phyloP scores from a whole-genome alignment of 192 early-diverging fungal genomes.

The Coemansia sp. region DNA sequence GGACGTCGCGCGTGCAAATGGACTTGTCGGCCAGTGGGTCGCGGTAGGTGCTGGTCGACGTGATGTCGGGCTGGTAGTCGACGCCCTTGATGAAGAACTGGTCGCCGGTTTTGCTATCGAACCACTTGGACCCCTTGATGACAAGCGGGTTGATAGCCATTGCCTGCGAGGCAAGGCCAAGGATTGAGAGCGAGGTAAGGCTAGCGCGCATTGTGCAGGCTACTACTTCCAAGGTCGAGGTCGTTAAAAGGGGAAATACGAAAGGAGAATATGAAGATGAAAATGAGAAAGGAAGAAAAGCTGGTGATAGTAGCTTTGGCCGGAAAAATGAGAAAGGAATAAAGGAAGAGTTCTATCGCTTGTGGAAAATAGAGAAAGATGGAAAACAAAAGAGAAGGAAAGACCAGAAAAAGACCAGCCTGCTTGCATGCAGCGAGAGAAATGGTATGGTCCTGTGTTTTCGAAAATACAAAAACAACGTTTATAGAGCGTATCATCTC shows the following conservation, averaged over 20 bases:
- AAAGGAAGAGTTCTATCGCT: not conserved
- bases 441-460: not conserved
- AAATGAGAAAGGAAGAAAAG: not conserved
- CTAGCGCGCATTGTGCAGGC: slow-evolving; percentile 37
- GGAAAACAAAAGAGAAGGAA: slow-evolving; percentile 8
- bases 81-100: slow-evolving; percentile 78
- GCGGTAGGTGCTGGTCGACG: slow-evolving; percentile 29
- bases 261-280: not conserved
- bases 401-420: slow-evolving; percentile 5
- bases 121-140: slow-evolving; percentile 72
- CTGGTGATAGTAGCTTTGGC: slow-evolving; percentile 3
- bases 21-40: slow-evolving; percentile 65
- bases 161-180: slow-evolving; percentile 36
- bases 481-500: too few relatives aligned
- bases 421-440: not conserved
- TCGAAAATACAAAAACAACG: not conserved
- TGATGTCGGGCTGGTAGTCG: slow-evolving; percentile 68
- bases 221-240: not conserved
- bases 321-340: not conserved
- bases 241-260: not conserved
- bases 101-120: slow-evolving; percentile 67
- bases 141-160: slow-evolving; percentile 61
- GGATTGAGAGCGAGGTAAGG: slow-evolving; percentile 22
- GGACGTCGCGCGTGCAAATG: slow-evolving; percentile 63
- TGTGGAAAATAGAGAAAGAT: slow-evolving; percentile 6